Conservation (phyloP, 768 basidiomycete species). For the Russula olivacea region DNA sequence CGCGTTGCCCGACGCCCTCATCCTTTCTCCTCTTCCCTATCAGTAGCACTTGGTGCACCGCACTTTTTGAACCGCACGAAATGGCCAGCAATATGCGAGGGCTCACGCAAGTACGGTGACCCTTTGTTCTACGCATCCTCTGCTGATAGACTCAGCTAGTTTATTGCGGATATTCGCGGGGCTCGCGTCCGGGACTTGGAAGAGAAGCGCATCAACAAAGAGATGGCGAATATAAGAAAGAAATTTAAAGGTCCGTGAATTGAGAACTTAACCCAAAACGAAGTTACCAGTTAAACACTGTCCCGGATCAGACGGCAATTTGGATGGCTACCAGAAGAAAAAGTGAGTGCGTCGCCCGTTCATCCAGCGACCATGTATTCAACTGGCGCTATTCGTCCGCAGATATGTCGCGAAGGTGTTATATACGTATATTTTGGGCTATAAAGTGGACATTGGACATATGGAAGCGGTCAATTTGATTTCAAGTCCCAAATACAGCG, state of each 20-base stretch:
- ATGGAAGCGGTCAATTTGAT: slow-evolving; percentile 99
- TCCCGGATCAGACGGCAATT: slow-evolving; percentile 57
- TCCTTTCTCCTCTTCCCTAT: not conserved
- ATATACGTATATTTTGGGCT: slow-evolving; percentile 98
- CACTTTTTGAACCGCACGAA: slow-evolving; percentile 10
- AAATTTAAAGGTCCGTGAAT: slow-evolving; percentile 81
- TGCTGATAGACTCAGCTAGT: slow-evolving; percentile 43
- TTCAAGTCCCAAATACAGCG: slow-evolving; percentile 90
- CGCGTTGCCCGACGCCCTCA: not conserved
- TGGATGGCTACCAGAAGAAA: slow-evolving; percentile 90
- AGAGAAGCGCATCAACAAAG: slow-evolving; percentile 98
- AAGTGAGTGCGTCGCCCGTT: slow-evolving; percentile 48
- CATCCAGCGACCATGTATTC: slow-evolving; percentile 1
- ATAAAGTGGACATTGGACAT: slow-evolving; percentile 98
- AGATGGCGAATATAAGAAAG: slow-evolving; percentile 99
- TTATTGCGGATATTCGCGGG: slow-evolving; percentile 98
- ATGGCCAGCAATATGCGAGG: slow-evolving; percentile 94
- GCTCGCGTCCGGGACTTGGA: slow-evolving; percentile 94
- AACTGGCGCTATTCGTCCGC: not conserved
- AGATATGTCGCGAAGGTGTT: slow-evolving; percentile 98
- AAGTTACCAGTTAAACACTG: not conserved
- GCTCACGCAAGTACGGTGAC: slow-evolving; percentile 72
- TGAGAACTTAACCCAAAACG: not conserved
- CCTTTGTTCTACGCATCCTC: not conserved
- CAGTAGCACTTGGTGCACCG: slow-evolving; percentile 16